A percentile compares a stretch with the other conserved stretches of the same genome.
Conservation (phyloP, 352 stramenopile species). For the Aphanomyces euteiches region DNA sequence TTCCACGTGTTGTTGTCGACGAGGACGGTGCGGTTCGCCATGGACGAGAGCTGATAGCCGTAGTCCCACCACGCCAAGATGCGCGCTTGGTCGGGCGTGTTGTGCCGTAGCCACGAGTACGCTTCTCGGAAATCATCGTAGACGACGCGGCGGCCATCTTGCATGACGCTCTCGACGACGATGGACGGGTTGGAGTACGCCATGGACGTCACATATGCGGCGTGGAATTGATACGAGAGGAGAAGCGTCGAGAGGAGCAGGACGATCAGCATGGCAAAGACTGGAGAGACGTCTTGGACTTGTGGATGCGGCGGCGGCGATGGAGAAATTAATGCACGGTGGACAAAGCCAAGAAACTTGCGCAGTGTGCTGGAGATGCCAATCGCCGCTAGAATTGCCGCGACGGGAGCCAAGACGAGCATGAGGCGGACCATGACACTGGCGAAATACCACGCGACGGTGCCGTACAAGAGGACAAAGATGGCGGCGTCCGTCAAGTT, state of each 20-base stretch:
- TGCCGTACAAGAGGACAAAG: conserved; percentile 92
- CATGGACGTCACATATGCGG: conserved; percentile 85
- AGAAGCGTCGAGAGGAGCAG: conserved; percentile 64
- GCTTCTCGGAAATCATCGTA: conserved; percentile 98
- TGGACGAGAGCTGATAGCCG: conserved; percentile 89
- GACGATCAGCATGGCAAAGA: conserved; percentile 54
- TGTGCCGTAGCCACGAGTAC: conserved; percentile 87
- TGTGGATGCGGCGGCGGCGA: conserved; percentile 45
- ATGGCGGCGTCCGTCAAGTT: conserved; percentile 86
- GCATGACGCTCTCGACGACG: conserved; percentile 83
- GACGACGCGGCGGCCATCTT: conserved; percentile 75
- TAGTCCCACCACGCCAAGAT: conserved; percentile 92
- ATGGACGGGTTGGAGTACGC: conserved; percentile 91
- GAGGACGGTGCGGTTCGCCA: conserved; percentile 75
- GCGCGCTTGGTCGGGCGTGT: conserved; percentile 84
- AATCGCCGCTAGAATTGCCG: conserved; percentile 87
- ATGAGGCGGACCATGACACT: conserved; percentile 92
- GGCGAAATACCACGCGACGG: conserved; percentile 90
- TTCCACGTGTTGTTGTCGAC: conserved; percentile 81
- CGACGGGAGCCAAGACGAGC: conserved; percentile 88
- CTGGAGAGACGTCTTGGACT: conserved; percentile 59
- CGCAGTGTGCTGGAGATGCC: conserved; percentile 74
- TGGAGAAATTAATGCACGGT: conserved; percentile 31
- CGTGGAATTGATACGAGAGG: conserved; percentile 85
- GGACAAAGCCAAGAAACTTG: conserved; percentile 74